These are phyloP conservation scores for Cyberlindnera mrakii DNA, from an alignment of 805 yeast species.

Conservation along the genomic window DNA sequence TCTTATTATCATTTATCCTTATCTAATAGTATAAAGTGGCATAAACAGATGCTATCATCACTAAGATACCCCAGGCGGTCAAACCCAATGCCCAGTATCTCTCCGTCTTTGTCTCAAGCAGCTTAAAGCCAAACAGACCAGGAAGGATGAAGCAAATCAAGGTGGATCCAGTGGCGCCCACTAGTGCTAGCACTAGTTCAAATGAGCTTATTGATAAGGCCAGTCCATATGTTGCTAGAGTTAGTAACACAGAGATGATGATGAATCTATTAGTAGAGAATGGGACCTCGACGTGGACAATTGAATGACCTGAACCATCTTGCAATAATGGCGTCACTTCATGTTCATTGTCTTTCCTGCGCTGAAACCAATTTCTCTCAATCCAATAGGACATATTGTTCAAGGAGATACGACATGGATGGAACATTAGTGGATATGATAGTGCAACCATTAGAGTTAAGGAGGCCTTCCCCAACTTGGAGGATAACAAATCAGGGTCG, in stretches of 20 bases:
- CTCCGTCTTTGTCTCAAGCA: conserved; percentile 26
- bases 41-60: conserved; percentile 61
- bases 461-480: conserved; percentile 51
- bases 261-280: conserved; percentile 41
- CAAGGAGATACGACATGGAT: conserved; percentile 70
- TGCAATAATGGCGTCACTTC: conserved; percentile 12
- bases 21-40: conserved; percentile 26
- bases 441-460: conserved; percentile 69
- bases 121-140: conserved; percentile 65
- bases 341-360: not conserved
- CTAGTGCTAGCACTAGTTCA: conserved; percentile 64
- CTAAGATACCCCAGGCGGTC: conserved; percentile 60
- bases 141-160: conserved; percentile 74
- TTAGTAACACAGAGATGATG: conserved; percentile 41
- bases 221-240: conserved; percentile 42
- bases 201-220: conserved; percentile 59
- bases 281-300: conserved; percentile 33
- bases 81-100: conserved; percentile 49
- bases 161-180: conserved; percentile 82
- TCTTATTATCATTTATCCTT: not conserved
- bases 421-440: conserved; percentile 74
- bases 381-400: conserved; percentile 58
- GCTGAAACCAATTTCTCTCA: conserved; percentile 13
- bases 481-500: conserved; percentile 41
- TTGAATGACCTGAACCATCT: conserved; percentile 9